Evolutionary conservation across 2,329 filamentous ascomycete genomes (phyloP).

Genomic region (Fusarium fujikuroi): DNA sequence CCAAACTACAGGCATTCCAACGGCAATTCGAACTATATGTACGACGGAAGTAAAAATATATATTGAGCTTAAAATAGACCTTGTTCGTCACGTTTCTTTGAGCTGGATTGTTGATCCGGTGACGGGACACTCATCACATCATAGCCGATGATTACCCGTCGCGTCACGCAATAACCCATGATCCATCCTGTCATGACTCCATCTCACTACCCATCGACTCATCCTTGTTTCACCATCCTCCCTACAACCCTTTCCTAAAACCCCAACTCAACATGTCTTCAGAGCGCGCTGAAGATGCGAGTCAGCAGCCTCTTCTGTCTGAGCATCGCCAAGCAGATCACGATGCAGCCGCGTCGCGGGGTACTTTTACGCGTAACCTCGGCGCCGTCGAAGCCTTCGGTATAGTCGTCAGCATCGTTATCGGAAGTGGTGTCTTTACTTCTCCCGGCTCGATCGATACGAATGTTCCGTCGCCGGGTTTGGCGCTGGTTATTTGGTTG

Average conservation of each 20-base stretch:
- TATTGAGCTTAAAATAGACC: background rate
- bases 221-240: background rate
- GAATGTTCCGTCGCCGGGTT: conserved; percentile 70
- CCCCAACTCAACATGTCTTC: conserved; percentile 10
- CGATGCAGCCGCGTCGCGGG: conserved; percentile 7
- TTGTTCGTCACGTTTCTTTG: background rate
- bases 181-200: conserved; percentile 7
- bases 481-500: conserved; percentile 68
- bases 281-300: conserved; percentile 7
- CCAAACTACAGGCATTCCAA: rapidly evolving
- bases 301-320: conserved; percentile 30
- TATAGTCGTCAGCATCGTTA: conserved; percentile 71
- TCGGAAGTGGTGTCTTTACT: conserved; percentile 73
- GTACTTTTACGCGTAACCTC: conserved; percentile 56
- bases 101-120: background rate
- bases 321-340: conserved; percentile 10
- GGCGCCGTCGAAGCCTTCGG: conserved; percentile 64
- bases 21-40: rapidly evolving
- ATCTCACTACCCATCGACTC: background rate
- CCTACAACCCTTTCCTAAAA: background rate
- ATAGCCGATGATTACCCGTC: conserved; percentile 40
- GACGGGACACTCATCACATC: background rate
- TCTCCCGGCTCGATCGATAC: conserved; percentile 71
- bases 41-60: rapidly evolving
- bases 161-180: conserved; percentile 3